Conservation (phyloP, 2,329 filamentous ascomycete genomes). For the Penicillium sp. region DNA sequence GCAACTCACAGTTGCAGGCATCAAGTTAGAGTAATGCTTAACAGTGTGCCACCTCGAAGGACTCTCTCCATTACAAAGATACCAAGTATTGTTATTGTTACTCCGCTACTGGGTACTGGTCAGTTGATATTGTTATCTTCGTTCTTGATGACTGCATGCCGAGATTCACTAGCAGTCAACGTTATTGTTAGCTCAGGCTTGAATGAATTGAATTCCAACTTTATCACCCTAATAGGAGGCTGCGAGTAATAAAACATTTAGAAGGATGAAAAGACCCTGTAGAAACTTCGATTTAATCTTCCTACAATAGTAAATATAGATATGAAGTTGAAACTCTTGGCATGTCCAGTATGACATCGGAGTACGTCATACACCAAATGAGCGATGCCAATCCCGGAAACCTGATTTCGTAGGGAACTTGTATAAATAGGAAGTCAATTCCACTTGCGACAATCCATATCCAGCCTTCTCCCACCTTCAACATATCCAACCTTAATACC, state of each 20-base stretch:
- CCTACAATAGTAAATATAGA: not conserved
- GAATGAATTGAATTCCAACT: not conserved
- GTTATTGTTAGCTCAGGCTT: not conserved
- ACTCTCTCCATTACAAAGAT: not conserved
- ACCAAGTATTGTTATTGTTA: not conserved
- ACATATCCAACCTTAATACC: no score
- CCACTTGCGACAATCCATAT: not conserved
- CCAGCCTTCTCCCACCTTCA: not conserved
- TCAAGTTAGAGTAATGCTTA: not conserved
- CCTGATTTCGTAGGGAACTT: not conserved
- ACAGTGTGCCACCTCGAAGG: not conserved
- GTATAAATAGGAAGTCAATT: not conserved
- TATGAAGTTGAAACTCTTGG: constrained; percentile 5
- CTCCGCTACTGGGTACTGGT: not conserved
- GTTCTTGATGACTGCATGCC: not conserved
- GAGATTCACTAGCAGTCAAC: not conserved
- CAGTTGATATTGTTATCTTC: not conserved
- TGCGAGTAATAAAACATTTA: not conserved
- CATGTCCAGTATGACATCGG: constrained; percentile 3
- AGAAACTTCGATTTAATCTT: not conserved
- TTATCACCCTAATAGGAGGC: not conserved
- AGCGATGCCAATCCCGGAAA: not conserved
- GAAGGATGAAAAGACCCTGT: not conserved
- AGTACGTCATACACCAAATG: not conserved
- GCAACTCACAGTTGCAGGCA: not conserved